Conservation (phyloP, 1,139 yeast species). For the Entelexis paramagnoliae region DNA sequence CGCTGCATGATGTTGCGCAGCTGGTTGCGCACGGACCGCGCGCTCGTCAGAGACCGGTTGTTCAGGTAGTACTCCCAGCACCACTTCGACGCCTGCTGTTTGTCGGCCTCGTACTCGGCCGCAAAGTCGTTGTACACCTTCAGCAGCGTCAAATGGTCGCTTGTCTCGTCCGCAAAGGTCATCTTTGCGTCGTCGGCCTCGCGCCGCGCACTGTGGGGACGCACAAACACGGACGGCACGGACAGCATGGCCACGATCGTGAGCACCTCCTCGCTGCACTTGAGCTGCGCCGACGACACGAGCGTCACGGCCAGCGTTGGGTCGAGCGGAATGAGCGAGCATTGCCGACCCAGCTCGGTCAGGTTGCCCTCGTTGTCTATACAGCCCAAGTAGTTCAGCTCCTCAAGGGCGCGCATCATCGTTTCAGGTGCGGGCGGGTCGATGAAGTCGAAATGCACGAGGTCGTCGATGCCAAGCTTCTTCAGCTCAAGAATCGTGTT, state of each 20-base stretch:
- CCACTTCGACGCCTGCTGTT: conserved; percentile 48
- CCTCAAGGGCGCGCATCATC: conserved; percentile 98
- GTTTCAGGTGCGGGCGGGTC: conserved; percentile 99
- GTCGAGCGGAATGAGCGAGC: conserved; percentile 90
- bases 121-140: conserved; percentile 82
- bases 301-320: conserved; percentile 92
- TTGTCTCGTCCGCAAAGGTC: conserved; percentile 84
- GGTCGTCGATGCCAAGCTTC: conserved; percentile 87
- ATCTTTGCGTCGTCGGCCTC: conserved; percentile 88
- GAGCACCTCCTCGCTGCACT: conserved; percentile 80
- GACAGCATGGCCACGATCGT: conserved; percentile 83
- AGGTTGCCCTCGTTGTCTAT: conserved; percentile 85
- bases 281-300: conserved; percentile 73
- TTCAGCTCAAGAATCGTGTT: conserved; percentile 87
- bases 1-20: conserved; percentile 73
- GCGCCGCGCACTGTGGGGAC: conserved; percentile 82
- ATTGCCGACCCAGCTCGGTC: conserved; percentile 78
- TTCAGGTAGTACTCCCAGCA: conserved; percentile 84
- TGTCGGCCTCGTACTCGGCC: conserved; percentile 21
- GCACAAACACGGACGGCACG: conserved; percentile 87
- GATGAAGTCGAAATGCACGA: conserved; percentile 97
- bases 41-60: conserved; percentile 70
- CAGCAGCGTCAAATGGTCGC: conserved; percentile 85
- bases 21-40: conserved; percentile 77
- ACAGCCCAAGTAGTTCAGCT: conserved; percentile 79